phyloP scores from a whole-genome alignment of 108 stramenopile genomes.

The Pseudonitzschia delicatissima region DNA sequence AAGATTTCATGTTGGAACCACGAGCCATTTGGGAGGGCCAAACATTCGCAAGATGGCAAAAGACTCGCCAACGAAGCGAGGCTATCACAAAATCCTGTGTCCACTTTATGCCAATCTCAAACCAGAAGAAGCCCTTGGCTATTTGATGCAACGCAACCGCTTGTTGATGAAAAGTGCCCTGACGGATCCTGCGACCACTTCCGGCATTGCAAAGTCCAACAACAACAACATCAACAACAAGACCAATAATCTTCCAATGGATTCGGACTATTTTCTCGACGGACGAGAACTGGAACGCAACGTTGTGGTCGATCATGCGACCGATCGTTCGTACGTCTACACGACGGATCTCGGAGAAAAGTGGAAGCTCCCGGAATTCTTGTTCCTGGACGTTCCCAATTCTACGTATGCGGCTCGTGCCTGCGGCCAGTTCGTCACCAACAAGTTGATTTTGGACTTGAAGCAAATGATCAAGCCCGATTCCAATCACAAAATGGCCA shows the following conservation, averaged over 20 bases:
- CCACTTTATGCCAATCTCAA: too few species aligned
- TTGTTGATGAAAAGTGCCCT: too few species aligned
- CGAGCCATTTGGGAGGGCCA: too few species aligned
- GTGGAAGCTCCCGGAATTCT: not conserved
- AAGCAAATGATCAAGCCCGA: not conserved
- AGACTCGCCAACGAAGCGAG: too few species aligned
- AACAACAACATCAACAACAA: not conserved
- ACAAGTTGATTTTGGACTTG: not conserved
- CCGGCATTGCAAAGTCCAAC: not conserved
- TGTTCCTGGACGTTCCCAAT: slow-evolving; percentile 10
- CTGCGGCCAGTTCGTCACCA: not conserved
- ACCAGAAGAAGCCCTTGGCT: too few species aligned
- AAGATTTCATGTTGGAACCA: too few species aligned
- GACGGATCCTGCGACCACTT: too few species aligned
- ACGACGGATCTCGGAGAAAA: slow-evolving; percentile 1
- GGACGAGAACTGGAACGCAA: slow-evolving; percentile 10
- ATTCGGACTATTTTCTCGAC: not conserved
- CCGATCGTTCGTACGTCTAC: slow-evolving; percentile 10
- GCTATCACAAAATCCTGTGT: too few species aligned
- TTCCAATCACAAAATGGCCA: not conserved
- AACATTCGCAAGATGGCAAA: too few species aligned
- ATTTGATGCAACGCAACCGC: too few species aligned
- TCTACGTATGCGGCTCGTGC: not conserved
- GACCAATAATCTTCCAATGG: not conserved
- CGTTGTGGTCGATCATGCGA: not conserved